Evolutionary conservation across 208 protist genomes (phyloP).

Genomic region (Leishmania major): DNA sequence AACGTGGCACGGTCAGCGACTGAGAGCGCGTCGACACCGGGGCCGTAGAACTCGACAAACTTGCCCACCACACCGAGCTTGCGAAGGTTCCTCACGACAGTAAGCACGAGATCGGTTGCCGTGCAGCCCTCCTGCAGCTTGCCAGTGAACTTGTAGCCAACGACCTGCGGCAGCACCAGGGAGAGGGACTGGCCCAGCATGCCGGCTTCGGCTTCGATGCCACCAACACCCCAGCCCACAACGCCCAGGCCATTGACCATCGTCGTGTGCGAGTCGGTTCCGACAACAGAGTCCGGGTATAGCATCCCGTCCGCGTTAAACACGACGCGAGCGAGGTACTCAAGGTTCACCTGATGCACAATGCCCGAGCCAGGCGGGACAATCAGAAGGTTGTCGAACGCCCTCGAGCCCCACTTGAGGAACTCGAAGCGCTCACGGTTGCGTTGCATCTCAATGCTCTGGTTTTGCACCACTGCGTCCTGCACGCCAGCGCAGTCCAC

Average conservation of each 20-base stretch:
- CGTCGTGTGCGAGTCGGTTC: conserved; percentile 97
- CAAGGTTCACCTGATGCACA: conserved; percentile 98
- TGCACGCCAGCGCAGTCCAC: conserved; percentile 81
- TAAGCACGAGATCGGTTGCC: conserved; percentile 97
- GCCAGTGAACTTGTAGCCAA: conserved; percentile 95
- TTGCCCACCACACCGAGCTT: conserved; percentile 96
- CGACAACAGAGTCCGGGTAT: conserved; percentile 97
- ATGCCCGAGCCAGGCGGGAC: conserved; percentile 97
- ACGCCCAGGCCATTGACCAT: conserved; percentile 98
- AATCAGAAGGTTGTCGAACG: conserved; percentile 95
- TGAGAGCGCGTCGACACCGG: conserved; percentile 89
- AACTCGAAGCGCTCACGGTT: conserved; percentile 97
- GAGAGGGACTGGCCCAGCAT: conserved; percentile 96
- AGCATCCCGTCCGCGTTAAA: conserved; percentile 92
- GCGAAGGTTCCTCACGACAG: conserved; percentile 92
- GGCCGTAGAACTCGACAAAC: conserved; percentile 98
- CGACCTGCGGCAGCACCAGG: conserved; percentile 96
- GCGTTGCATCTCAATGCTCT: conserved; percentile 95
- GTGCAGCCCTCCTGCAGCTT: conserved; percentile 91
- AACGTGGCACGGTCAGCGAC: conserved; percentile 95
- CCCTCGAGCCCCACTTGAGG: conserved; percentile 96
- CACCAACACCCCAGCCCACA: conserved; percentile 96
- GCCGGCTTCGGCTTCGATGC: conserved; percentile 96
- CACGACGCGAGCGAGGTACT: conserved; percentile 96
- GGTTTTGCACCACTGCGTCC: conserved; percentile 90